Evolutionary conservation across 2,329 filamentous ascomycete genomes (phyloP), one percentile per base, ranked within the genome.

Genomic region (Colletotrichum filicis): DNA sequence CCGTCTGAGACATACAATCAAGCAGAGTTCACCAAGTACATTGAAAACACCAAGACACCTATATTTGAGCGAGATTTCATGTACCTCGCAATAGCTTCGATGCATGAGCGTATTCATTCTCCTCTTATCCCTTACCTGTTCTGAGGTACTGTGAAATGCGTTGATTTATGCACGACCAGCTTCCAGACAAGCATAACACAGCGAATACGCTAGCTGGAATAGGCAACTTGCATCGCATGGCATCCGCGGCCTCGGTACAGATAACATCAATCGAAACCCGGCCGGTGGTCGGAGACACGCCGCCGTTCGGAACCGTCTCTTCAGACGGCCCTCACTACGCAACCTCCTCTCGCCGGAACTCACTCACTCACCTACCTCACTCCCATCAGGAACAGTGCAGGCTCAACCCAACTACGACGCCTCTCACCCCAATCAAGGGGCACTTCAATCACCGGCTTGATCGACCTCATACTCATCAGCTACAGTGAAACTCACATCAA

Each of bases 211-310:
- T 70, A 61, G n/a, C 70, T 66, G 5, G 3, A 66, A 57, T 5
- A 16, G 70, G 70, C 49, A 66, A 16, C 28, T 42, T 16, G 19
- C 19, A 73, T 49, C 70, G 60, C 53, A 46, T 35, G 11, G 9
- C 26, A 19, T 12, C 53, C 59, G 22, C 59, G 32, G 53, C 35
- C n/a, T 46, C 68, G 70, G 66, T 26, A n/a, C 42, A 61, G 70
- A 73, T 70, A 65, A 65, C 70, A 42, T 42, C 5, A 42, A 7
- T 5, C 37, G 5, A 65, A 49, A n/a, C 42, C 42, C 42, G 66
- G 70, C 70, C 70, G 70, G 59, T 68, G 60, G 66, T 73, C 70
- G 70, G 70, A 70, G 66, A 30, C 35, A 57, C 66, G 58, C 70
- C 42, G 19, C 42, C 70, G 70, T 60, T 70, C 66, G 66, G 70